Evolutionary conservation across 345 rosid genomes (phyloP), one percentile per base, ranked within the genome.

Genomic region (Leavenworthia alabamica): DNA sequence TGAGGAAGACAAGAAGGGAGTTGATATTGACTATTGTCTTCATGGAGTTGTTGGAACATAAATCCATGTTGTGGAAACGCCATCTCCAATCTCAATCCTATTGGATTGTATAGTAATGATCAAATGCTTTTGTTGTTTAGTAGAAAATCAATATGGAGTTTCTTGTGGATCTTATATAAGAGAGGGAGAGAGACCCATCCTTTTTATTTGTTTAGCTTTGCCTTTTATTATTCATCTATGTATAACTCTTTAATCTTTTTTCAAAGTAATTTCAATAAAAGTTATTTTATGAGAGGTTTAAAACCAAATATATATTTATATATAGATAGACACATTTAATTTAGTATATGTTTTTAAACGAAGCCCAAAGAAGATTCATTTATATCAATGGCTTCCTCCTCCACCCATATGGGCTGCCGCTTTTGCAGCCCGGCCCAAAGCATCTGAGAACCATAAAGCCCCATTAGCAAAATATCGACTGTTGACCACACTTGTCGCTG

Each of bases 391-490:
- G 72, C 65, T 77, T 62, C 67, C 77, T 60, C 77, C 84, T 47
- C 68, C 72, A 53, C 83, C 96, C 43, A 88, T 64, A 56, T 82
- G 87, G 42, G 92, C 90, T 2, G 90, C 80, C 10, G 84, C 83
- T 76, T 83, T 70, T 7, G 92, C 90, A 7, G 89, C 95, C 2
- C 72, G 83, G 20, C 63, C 72, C 77, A 88, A 75, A 31, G 64
- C 79, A 60, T 70, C 85, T 0, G 98, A 88, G 71, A 86, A 81
- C 98, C 89, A 88, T 6, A 84, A 82, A 56, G 90, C 88, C 57
- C 96, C 96, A 71, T 75, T 83, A 36, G 95, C 90, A 51, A 88
- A 86, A 75, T 83, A 84, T 51, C 62, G 73, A 84, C 93, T 92
- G 60, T 82, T 86, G 27, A 76, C 84, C 8, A 81, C 80, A 27